A percentile compares a stretch with the other conserved stretches of the same genome.
Evolutionary conservation across 352 stramenopile genomes (phyloP).

Genomic region (Phytophthora fragariaefolia): DNA sequence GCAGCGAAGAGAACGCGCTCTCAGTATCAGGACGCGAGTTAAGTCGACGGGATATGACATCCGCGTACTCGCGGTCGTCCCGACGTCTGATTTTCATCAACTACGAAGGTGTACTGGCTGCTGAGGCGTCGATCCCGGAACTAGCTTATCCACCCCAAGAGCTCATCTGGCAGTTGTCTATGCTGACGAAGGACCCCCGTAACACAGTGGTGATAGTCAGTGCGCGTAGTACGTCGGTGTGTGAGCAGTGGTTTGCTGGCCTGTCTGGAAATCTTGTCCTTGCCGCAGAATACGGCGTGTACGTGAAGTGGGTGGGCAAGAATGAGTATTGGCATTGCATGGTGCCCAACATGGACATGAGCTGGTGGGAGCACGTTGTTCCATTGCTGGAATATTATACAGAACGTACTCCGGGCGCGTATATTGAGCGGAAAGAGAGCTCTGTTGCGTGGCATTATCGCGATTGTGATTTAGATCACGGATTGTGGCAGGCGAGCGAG

Average conservation of each 20-base stretch:
- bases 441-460: slow-evolving; percentile 92
- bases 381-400: slow-evolving; percentile 86
- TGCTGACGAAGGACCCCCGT: slow-evolving; percentile 74
- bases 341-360: slow-evolving; percentile 82
- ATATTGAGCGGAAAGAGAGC: slow-evolving; percentile 87
- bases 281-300: slow-evolving; percentile 82
- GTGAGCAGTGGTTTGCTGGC: slow-evolving; percentile 81
- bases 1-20: slow-evolving; percentile 73
- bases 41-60: slow-evolving; percentile 88
- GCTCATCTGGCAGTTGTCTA: slow-evolving; percentile 85
- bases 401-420: slow-evolving; percentile 81
- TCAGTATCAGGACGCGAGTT: slow-evolving; percentile 76
- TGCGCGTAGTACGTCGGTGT: slow-evolving; percentile 70
- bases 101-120: slow-evolving; percentile 89
- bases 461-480: slow-evolving; percentile 88
- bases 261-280: slow-evolving; percentile 71
- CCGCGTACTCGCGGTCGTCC: slow-evolving; percentile 74
- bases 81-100: slow-evolving; percentile 87
- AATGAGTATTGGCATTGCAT: slow-evolving; percentile 78
- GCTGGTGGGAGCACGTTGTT: slow-evolving; percentile 81
- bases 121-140: slow-evolving; percentile 86
- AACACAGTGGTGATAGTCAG: slow-evolving; percentile 85
- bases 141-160: slow-evolving; percentile 86
- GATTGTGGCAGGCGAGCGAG: slow-evolving; percentile 91
- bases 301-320: slow-evolving; percentile 75